phyloP scores from a whole-genome alignment of 2,329 filamentous ascomycete species.

The Hymenoscyphus infarciens region DNA sequence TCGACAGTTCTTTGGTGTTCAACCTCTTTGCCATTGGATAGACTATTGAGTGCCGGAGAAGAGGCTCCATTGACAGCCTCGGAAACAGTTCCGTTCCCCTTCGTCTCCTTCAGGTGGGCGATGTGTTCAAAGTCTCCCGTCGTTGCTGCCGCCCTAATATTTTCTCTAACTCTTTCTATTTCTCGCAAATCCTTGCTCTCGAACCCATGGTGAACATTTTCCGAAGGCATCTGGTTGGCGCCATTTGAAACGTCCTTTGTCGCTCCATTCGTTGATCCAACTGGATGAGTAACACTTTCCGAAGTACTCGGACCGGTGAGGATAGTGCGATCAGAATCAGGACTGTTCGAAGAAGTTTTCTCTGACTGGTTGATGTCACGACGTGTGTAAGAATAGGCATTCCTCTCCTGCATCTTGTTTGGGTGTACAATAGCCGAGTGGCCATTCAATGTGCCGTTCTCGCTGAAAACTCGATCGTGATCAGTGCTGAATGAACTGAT shows the following conservation, averaged over 20 bases:
- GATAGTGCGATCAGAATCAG: conserved; percentile 6
- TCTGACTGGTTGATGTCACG: conserved; percentile 21
- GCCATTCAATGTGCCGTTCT: conserved; percentile 34
- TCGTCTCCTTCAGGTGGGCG: conserved; percentile 10
- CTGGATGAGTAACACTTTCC: conserved; percentile 17
- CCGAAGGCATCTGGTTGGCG: background rate
- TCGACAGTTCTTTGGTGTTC: background rate
- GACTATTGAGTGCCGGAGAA: background rate
- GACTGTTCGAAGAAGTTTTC: background rate
- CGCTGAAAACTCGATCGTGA: conserved; percentile 31
- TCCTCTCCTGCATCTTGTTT: conserved; percentile 13
- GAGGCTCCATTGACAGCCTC: background rate
- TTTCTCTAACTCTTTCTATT: conserved; percentile 23
- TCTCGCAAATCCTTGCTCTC: conserved; percentile 19
- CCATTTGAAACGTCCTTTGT: background rate
- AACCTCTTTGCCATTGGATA: background rate
- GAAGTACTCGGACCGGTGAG: conserved; percentile 21
- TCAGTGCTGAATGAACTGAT: conserved; percentile 20
- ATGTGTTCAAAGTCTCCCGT: conserved; percentile 30
- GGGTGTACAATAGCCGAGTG: conserved; percentile 26
- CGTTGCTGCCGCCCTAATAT: conserved; percentile 23
- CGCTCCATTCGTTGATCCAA: conserved; percentile 11
- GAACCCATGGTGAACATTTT: conserved; percentile 14
- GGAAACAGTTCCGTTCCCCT: conserved; percentile 1
- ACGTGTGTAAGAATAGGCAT: conserved; percentile 23